Evolutionary conservation across 352 stramenopile genomes (phyloP), one percentile per base, ranked within the genome.

Genomic region (Peronosclerospora sorghi): DNA sequence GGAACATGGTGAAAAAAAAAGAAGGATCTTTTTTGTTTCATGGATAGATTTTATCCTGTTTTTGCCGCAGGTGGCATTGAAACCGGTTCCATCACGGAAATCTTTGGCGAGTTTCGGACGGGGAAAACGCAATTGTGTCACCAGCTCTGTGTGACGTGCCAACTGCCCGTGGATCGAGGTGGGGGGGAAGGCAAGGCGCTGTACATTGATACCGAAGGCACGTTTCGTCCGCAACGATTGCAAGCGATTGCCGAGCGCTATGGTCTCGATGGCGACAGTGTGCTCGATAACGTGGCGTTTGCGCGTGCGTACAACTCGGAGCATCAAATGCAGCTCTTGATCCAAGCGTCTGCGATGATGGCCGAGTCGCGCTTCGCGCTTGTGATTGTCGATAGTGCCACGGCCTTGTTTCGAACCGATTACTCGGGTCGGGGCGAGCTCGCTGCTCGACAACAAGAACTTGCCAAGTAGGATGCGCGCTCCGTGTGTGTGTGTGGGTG

Each of bases 101-200:
- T 99, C 7, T 99, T 98, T 76, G 96, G 96, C 35, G 96, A 99
- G 61, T 99, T 99, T 65, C 83, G 96, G 12, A 99, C 95, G 12
- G 96, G 96, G 26, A 99, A 99, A 67, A 99, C 96, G 8, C 96
- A 99, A 63, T 62, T 99, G 30, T 99, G 96, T 57, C 96, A 99
- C 57, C 98, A 97, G 45, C 73, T 99, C 0, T 99, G 96, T 62
- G 96, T 99, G 26, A 99, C 95, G 28, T 98, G 94, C 56, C 96
- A 99, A 71, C 77, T 99, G 34, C 86, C 94, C 1, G 79, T 98
- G 47, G 94, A 97, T 48, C 87, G 97, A 29, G 96, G 96, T 35
- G 96, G 96, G 36, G 96, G 94, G 4, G 95, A 99, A 69, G 96
- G 96, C 32, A 95, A 97, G 59, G 94, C 95, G 14, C 94, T 99